Evolutionary conservation across 495 filamentous ascomycete genomes (phyloP).

Genomic region (Penicillium alfredii): DNA sequence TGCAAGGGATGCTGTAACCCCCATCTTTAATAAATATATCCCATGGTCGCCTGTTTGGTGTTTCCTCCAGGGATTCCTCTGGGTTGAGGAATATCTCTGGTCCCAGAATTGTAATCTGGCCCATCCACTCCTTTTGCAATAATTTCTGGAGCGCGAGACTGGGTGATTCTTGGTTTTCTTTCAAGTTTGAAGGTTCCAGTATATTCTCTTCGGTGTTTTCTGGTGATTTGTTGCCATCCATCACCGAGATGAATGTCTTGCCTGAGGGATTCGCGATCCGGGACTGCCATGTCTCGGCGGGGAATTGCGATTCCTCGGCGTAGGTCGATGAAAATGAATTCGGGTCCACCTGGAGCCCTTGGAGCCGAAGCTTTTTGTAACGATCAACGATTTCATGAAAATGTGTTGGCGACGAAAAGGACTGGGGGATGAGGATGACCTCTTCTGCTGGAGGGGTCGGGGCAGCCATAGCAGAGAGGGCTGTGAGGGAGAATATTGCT

Average conservation of each 20-base stretch:
- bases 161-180: no score
- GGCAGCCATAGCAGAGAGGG: constrained; percentile 3
- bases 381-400: constrained; percentile 10
- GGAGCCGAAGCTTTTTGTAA: constrained; percentile 24
- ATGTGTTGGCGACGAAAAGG: constrained; percentile 2
- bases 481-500: no score
- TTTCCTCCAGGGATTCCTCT: constrained; percentile 17
- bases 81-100: constrained; percentile 11
- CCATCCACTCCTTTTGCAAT: constrained; percentile 20
- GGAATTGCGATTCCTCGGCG: constrained; percentile 37
- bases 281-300: constrained; percentile 33
- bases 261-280: constrained; percentile 42
- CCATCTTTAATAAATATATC: constrained; percentile 8
- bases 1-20: constrained; percentile 3
- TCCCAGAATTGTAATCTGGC: constrained; percentile 23
- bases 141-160: no score
- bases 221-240: constrained; percentile 3
- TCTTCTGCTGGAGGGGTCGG: constrained; percentile 1
- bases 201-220: no score
- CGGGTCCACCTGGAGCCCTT: constrained; percentile 25
- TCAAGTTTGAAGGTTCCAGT: no score
- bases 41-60: constrained; percentile 3
- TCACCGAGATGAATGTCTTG: constrained; percentile 37
- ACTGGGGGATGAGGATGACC: constrained; percentile 15
- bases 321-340: constrained; percentile 45